phyloP scores from a whole-genome alignment of 208 protist species.

The Tritrichomonas musculus region DNA sequence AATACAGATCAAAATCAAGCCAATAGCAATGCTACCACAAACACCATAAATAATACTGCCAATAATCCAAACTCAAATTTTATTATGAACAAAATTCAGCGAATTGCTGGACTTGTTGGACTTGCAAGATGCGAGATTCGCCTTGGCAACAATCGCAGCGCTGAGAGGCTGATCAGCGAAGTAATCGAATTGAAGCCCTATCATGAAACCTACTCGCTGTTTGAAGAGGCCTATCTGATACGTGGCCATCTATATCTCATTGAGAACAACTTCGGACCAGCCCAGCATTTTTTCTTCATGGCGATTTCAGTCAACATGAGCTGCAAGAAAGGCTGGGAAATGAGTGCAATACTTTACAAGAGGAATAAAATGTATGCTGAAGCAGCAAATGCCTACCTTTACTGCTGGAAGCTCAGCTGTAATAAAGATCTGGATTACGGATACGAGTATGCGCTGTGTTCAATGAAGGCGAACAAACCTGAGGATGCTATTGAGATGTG shows the following conservation, averaged over 20 bases:
- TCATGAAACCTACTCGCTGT: neutral
- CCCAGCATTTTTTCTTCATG: neutral
- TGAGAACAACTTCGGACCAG: neutral
- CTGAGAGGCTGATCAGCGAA: neutral
- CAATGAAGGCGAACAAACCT: neutral
- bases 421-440: neutral
- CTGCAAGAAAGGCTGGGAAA: neutral
- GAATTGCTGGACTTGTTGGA: neutral
- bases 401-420: neutral
- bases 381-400: neutral
- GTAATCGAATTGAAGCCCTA: neutral
- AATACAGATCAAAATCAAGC: no score
- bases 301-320: neutral
- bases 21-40: neutral
- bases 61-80: neutral
- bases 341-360: neutral
- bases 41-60: no score
- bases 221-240: slow-evolving; percentile 27
- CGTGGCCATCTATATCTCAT: neutral
- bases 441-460: neutral
- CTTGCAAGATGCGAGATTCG: neutral
- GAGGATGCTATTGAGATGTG: neutral
- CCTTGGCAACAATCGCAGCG: neutral
- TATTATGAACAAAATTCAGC: neutral
- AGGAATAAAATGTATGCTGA: neutral